These are phyloP conservation scores for Stylosanthes scabra DNA, from an alignment of 331 rosid species.

Conservation along the genomic window DNA sequence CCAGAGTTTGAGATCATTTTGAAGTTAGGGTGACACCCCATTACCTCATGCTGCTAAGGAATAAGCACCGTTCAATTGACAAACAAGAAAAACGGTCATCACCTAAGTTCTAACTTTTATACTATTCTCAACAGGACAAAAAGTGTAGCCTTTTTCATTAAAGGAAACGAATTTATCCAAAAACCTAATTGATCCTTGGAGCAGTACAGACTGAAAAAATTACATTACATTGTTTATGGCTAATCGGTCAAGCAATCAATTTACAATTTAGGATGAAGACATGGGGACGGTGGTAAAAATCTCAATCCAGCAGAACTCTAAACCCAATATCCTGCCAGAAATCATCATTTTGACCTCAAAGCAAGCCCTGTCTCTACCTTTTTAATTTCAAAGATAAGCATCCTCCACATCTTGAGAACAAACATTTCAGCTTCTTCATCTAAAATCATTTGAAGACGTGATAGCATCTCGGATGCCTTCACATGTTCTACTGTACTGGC, in stretches of 20 bases:
- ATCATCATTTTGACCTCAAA: slow-evolving; percentile 63
- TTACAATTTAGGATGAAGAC: slow-evolving; percentile 36
- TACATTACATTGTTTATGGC: slow-evolving; percentile 8
- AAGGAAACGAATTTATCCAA: slow-evolving; percentile 41
- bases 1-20: no score
- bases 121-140: slow-evolving; percentile 44
- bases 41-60: not conserved
- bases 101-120: slow-evolving; percentile 9
- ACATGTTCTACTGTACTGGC: slow-evolving; percentile 92
- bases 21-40: no score
- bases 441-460: slow-evolving; percentile 86
- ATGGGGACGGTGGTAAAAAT: slow-evolving; percentile 24
- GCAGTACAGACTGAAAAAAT: slow-evolving; percentile 43
- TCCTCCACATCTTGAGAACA: slow-evolving; percentile 99
- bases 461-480: slow-evolving; percentile 93
- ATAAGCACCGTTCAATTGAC: not conserved
- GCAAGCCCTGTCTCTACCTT: slow-evolving; percentile 93
- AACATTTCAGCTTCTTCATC: slow-evolving; percentile 99
- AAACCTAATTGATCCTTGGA: slow-evolving; percentile 38
- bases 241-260: slow-evolving; percentile 32
- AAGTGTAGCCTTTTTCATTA: slow-evolving; percentile 41
- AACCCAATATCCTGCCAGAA: not conserved
- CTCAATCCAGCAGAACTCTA: slow-evolving; percentile 35
- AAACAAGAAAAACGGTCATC: not conserved
- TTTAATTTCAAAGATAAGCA: slow-evolving; percentile 98